Evolutionary conservation across 2,329 filamentous ascomycete species (phyloP), one percentile per base, ranked within the genome.

Genomic region (Colletotrichum incanum): DNA sequence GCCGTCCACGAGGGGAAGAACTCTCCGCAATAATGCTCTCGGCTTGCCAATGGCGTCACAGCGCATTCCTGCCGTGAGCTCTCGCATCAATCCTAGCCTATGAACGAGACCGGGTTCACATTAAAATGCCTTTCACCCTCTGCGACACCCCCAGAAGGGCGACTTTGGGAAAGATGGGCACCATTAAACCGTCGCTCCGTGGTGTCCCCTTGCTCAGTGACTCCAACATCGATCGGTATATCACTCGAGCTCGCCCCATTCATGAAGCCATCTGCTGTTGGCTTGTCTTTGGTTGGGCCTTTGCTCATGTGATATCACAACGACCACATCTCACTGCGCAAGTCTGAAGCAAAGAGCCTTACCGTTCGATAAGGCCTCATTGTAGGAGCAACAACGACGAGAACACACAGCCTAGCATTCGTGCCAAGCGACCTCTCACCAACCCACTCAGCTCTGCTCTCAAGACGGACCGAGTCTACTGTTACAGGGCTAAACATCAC

Each of bases 141-240:
- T 54, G 64, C 70, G 54, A 65, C 56, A 70, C 71, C 64, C 67
- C 73, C 67, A 23, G 31, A 71, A 76, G 69, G 70, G 73, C 72
- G 67, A 39, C 26, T 73, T 76, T 68, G 73, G 70, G 74, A 76
- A 76, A 76, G 76, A 76, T 74, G 76, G 76, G 74, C 76, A 76
- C 76, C 76, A 76, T 77, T 47, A 64, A 71, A 56, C 65, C 65
- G 65, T 76, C 68, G 65, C 75, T 76, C 75, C 73, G 73, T 74
- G 75, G 76, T 76, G 76, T 76, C 74, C 75, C 76, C 76, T 77
- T 76, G 75, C 72, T 58, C 67, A 66, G 71, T 73, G 71, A 71
- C 71, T 67, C 71, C 65, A 73, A 39, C 56, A 14, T 58, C 71
- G 37, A 62, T 28, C 71, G 65, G 67, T 72, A 71, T 71, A 73